A percentile compares a stretch with the other conserved stretches of the same genome.
Evolutionary conservation across 2,329 filamentous ascomycete genomes (phyloP).

Genomic region (Aspergillus cejpii): DNA sequence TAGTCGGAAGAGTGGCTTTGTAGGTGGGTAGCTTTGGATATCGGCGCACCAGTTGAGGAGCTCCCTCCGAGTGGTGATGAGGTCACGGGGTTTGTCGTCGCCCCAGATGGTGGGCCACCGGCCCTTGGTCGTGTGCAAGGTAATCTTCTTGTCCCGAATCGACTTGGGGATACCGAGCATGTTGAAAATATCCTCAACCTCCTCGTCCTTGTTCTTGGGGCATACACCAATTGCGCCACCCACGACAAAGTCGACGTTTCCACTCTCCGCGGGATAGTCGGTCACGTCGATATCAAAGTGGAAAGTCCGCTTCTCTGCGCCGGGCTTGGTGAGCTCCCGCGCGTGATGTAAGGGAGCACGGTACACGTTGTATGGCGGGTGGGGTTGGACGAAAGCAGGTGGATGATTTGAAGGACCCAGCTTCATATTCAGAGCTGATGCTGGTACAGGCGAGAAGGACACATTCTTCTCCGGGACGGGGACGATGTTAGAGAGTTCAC

Average conservation of each 20-base stretch:
- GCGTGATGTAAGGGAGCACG: conserved; percentile 79
- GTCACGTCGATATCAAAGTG: conserved; percentile 97
- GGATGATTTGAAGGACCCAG: conserved; percentile 54
- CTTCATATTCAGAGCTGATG: conserved; percentile 29
- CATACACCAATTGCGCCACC: conserved; percentile 91
- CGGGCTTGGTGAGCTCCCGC: conserved; percentile 76
- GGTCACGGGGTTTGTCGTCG: conserved; percentile 72
- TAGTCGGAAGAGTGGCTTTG: conserved; percentile 75
- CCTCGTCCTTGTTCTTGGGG: conserved; percentile 69
- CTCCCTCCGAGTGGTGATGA: conserved; percentile 85
- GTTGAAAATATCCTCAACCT: conserved; percentile 80
- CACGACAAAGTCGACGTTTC: conserved; percentile 85
- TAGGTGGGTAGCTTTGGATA: conserved; percentile 85
- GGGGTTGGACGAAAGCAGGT: conserved; percentile 84
- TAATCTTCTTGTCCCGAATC: conserved; percentile 74
- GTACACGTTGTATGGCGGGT: conserved; percentile 87
- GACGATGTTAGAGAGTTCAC: conserved; percentile 61
- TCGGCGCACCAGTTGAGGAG: conserved; percentile 95
- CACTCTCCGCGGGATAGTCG: conserved; percentile 77
- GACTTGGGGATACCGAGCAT: conserved; percentile 72
- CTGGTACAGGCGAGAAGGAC: conserved; percentile 49
- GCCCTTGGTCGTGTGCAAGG: conserved; percentile 69
- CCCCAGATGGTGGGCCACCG: conserved; percentile 99
- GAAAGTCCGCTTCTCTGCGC: conserved; percentile 93
- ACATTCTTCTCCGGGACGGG: conserved; percentile 70